Evolutionary conservation across 2,329 filamentous ascomycete species (phyloP), one percentile per base, ranked within the genome.

Genomic region (Torrubiellomyces zombiae): DNA sequence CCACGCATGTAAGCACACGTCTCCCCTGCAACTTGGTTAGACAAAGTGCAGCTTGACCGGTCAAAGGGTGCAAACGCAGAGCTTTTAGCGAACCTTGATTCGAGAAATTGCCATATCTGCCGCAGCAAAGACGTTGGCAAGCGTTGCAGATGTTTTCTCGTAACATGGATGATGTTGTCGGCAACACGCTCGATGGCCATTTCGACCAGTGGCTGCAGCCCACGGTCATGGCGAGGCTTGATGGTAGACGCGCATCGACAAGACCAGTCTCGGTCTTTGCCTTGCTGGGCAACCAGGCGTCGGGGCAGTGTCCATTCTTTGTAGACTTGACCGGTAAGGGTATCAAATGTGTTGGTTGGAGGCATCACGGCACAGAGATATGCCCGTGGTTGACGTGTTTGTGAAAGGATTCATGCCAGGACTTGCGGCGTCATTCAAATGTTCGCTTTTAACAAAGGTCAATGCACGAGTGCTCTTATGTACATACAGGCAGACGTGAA

Each of bases 51-150:
- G n/a, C n/a, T n/a, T n/a, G n/a, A n/a, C n/a, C n/a, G n/a, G n/a
- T n/a, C n/a, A n/a, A n/a, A n/a, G 7, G 20, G 5, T 15, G 19
- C 10, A 16, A 13, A 8, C n/a, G 15, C 9, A n/a, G 16, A n/a
- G 3, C 18, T n/a, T 8, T 9, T 11, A 6, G 44, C 47, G 21
- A 17, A 54, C 52, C 52, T 48, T 27, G 50, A 45, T 26, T 53
- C 46, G 3, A 56, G 36, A 23, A 53, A 43, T n/a, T 41, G 40
- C 51, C 53, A 57, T 10, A 57, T 36, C 17, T 44, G 48, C 45
- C 44, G 44, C 9, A 50, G 25, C 16, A 55, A 30, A n/a, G 37
- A 38, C 18, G 26, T 25, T 6, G 55, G 51, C n/a, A 58, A 32
- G 7, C 30, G 27, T 3, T 51, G 43, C 1, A 58, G 36, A 26